Percentiles rank a stretch among this genome's conserved stretches.
Conservation (phyloP, 2,329 filamentous ascomycete species). For the Claviceps paspali region DNA sequence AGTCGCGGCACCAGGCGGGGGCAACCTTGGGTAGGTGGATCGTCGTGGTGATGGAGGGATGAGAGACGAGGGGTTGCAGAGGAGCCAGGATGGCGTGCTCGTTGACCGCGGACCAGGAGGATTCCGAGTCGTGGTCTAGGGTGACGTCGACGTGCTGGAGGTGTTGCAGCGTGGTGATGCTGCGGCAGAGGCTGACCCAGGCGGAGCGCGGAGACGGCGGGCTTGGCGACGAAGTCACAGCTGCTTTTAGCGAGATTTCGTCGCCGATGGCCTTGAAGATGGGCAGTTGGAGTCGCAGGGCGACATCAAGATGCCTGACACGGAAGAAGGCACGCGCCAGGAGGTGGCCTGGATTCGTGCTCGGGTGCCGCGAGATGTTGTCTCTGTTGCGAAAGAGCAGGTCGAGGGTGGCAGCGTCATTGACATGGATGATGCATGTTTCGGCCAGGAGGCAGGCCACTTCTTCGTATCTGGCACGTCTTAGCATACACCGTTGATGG, state of each 20-base stretch:
- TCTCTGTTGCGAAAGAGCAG: not conserved
- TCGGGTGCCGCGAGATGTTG: not conserved
- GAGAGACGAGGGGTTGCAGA: not conserved
- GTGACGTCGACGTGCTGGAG: conserved; percentile 3
- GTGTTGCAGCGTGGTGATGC: not conserved
- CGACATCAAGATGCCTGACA: not conserved
- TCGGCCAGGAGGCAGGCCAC: conserved; percentile 2
- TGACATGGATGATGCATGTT: conserved; percentile 1
- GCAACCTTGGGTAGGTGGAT: conserved; percentile 1
- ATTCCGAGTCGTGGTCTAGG: conserved; percentile 5
- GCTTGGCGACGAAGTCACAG: no score
- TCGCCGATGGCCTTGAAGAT: conserved; percentile 2
- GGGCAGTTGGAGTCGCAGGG: not conserved
- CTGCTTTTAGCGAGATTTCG: not conserved
- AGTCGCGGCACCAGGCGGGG: not conserved
- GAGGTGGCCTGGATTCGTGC: not conserved
- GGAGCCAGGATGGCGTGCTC: conserved; percentile 2
- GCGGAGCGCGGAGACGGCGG: not conserved
- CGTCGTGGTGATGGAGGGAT: not conserved
- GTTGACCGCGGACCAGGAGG: conserved; percentile 5
- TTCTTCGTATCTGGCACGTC: conserved; percentile 1
- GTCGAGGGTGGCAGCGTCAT: conserved; percentile 2
- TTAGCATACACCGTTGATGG: no score
- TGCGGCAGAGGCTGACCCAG: conserved; percentile 3
- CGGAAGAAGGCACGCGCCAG: not conserved